These are phyloP conservation scores for Achlya hypogyna DNA, from an alignment of 352 stramenopile species.

Conservation along the genomic window DNA sequence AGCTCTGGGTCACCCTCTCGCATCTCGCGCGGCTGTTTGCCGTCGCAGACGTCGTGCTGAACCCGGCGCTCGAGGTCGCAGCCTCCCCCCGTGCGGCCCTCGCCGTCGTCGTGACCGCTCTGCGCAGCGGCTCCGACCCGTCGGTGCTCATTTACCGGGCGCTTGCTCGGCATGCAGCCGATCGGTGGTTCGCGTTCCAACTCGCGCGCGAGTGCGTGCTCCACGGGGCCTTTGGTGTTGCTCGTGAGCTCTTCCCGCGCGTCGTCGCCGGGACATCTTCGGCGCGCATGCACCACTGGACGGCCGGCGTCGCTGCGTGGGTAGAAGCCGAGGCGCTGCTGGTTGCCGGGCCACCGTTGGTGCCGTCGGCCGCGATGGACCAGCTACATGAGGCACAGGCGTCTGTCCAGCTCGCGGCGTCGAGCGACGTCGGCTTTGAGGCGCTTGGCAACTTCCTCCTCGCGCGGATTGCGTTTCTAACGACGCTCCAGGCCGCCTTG, in stretches of 20 bases:
- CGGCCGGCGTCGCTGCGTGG: neutral
- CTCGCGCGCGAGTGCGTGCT: conserved; percentile 10
- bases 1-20: conserved; percentile 11
- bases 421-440: neutral
- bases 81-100: neutral
- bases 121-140: neutral
- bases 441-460: neutral
- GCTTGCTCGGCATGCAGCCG: neutral
- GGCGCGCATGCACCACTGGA: conserved; percentile 2
- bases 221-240: conserved; percentile 2
- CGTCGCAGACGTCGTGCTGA: too few relatives aligned
- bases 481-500: neutral
- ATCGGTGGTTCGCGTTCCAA: neutral
- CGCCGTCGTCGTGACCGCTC: neutral
- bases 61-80: too few relatives aligned
- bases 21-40: neutral
- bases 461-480: neutral
- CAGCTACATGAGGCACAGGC: neutral
- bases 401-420: neutral
- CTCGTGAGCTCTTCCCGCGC: neutral
- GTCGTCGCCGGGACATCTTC: neutral
- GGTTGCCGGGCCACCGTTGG: neutral
- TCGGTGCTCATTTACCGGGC: neutral
- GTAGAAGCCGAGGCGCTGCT: neutral
- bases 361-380: neutral